Percentiles rank a stretch among this genome's conserved stretches.
Evolutionary conservation across 192 early-diverging fungal genomes (phyloP).

Genomic region (Haplosporangium gracile): DNA sequence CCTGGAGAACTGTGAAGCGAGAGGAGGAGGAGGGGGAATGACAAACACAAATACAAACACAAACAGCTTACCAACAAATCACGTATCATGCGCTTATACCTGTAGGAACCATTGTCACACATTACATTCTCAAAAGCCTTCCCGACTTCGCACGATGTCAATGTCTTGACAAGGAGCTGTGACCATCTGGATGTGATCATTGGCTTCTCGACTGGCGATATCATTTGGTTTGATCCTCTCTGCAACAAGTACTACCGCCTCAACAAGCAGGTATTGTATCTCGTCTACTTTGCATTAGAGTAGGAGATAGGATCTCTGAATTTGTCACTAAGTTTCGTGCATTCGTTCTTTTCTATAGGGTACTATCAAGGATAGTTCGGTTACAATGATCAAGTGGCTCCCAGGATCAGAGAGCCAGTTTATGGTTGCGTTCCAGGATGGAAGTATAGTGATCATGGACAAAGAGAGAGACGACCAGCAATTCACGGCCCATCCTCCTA

Average conservation of each 20-base stretch:
- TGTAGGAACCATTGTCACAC: conserved; percentile 84
- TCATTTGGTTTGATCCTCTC: conserved; percentile 89
- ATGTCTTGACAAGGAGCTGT: conserved; percentile 73
- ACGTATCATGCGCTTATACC: conserved; percentile 4
- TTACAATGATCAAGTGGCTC: conserved; percentile 91
- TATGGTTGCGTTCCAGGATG: conserved; percentile 88
- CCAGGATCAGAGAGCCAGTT: conserved; percentile 89
- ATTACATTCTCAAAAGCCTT: conserved; percentile 80
- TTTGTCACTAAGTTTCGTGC: background rate
- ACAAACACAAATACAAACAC: background rate
- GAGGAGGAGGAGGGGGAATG: background rate
- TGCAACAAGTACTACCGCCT: conserved; percentile 86
- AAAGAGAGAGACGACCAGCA: conserved; percentile 87
- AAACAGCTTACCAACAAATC: conserved; percentile 3
- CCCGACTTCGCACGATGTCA: conserved; percentile 91
- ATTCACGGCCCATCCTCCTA: conserved; percentile 40
- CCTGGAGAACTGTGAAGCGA: background rate
- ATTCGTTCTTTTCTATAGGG: conserved; percentile 55
- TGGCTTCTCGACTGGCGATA: conserved; percentile 84
- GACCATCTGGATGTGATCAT: conserved; percentile 89
- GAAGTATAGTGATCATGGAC: conserved; percentile 87
- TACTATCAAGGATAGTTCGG: conserved; percentile 71
- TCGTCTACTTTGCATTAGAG: background rate
- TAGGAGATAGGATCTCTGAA: background rate
- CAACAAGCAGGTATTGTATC: conserved; percentile 77